Percentiles rank a stretch among this genome's conserved stretches.
Evolutionary conservation across 2,329 filamentous ascomycete species (phyloP).

Genomic region (Cordyceps fumosorosea): DNA sequence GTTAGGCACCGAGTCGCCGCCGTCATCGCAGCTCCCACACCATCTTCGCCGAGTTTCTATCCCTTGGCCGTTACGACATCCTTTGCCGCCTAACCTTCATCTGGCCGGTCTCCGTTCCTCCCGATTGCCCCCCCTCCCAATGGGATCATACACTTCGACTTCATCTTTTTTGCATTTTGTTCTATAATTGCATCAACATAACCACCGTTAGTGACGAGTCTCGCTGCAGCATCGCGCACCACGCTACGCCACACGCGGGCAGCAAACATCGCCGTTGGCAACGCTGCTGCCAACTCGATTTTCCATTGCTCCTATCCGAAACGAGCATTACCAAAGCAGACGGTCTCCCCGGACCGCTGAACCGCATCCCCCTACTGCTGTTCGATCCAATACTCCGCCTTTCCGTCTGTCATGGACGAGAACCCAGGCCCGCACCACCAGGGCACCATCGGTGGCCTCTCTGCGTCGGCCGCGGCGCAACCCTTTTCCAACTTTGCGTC

Average conservation of each 20-base stretch:
- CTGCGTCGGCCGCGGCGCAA: conserved; percentile 27
- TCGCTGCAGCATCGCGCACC: neutral
- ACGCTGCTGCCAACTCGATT: neutral
- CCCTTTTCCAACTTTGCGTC: conserved; percentile 34
- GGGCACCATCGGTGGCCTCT: conserved; percentile 24
- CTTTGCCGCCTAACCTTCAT: conserved; percentile 8
- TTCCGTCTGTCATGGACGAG: conserved; percentile 30
- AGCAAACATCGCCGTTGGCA: neutral
- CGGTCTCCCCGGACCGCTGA: neutral
- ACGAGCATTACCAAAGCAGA: neutral
- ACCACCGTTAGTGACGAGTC: neutral
- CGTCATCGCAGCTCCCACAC: conserved; percentile 11
- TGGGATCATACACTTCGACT: neutral
- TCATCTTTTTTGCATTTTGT: neutral
- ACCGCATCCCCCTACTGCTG: neutral
- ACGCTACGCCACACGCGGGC: neutral
- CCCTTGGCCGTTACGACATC: conserved; percentile 6
- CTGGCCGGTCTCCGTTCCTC: neutral
- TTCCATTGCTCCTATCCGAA: neutral
- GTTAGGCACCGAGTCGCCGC: conserved; percentile 13
- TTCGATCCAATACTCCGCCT: neutral
- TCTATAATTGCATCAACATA: neutral
- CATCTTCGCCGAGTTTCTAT: conserved; percentile 1
- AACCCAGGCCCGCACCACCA: conserved; percentile 29
- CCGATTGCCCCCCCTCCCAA: neutral